Evolutionary conservation across 1,284 basidiomycete species (phyloP), one percentile per base, ranked within the genome.

Genomic region (Fomitiporia mediterranea): DNA sequence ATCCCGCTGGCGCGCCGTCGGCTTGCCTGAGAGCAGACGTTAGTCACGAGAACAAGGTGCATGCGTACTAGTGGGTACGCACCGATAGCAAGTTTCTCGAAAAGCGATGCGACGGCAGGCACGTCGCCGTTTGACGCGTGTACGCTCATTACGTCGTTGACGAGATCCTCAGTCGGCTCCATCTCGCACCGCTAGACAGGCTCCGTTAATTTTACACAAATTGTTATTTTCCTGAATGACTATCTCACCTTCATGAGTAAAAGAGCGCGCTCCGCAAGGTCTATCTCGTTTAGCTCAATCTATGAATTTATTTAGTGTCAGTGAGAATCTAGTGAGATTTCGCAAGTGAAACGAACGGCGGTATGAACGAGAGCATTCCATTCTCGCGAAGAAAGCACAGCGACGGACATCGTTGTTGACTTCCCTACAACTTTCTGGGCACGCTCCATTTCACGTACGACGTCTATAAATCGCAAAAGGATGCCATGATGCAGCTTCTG

Each of bases 1-100:
- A 64, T 91, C 82, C 2, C 82, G 80, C 60, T 88, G 86, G 2
- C 62, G 63, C 34, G 80, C 76, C 0, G 76, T 80, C 28, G 82
- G 81, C 11, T 69, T 57, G 8, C 63, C 77, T 82, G 54, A 1
- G 30, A 56, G 46, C 42, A 30, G 25, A 57, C 3, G 50, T 19
- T 42, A 6, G 2, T 27, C 39, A 15, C 19, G 27, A 15, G 11
- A 15, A 34, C 53, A 28, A 52, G 3, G 9, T 43, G 63, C 11
- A 19, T 23, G 15, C 43, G 27, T 47, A 40, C 19, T 40, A 17
- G 13, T 2, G 3, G 2, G 15, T 25, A 51, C 69, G 17, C 60
- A 81, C 82, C 70, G 59, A 70, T 65, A n/a, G 78, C 56, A 60
- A 74, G 72, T 34, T 68, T 68, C 37, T 72, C 61, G 38, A 85